Evolutionary conservation across 805 yeast genomes (phyloP), one percentile per base, ranked within the genome.

Genomic region (Candida xyloterini): DNA sequence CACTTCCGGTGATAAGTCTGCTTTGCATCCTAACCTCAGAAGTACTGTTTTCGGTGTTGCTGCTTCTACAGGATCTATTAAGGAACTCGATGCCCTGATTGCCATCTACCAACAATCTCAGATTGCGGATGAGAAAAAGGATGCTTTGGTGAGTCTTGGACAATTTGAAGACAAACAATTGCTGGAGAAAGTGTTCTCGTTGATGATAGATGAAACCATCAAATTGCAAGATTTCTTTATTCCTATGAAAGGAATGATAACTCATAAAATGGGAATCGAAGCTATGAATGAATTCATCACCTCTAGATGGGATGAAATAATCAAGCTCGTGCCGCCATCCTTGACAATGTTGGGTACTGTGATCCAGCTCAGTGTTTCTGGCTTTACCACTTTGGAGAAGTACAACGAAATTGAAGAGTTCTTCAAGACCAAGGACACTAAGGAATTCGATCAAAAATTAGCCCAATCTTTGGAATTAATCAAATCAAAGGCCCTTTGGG

Each of bases 281-380:
- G 74, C 78, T 10, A 65, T 82, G 49, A 90, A 90, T 87, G 40
- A 55, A 13, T 91, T 96, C 95, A 56, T 79, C 51, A 55, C 62
- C 14, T 54, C 44, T 10, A 81, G 90, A 63, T 91, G 95, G 91
- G 88, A 78, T 42, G 73, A 68, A 31, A 57, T 91, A 44, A 65
- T 66, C 52, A 72, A 77, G 59, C 68, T 73, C 55, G 74, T 88
- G 58, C 96, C 97, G 36, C 87, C 95, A 11, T 83, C 87, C 10
- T 73, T 83, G 48, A 73, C 88, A 16, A 78, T 89, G 86, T 70
- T 91, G 53, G 84, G 91, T 15, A 70, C 81, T 14, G 80, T 93
- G 43, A 84, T 91, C 27, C 68, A 72, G 23, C 47, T 84, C 25
- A 66, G 81, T 33, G 73, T 85, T 32, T 65, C 50, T 41, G 65